Percentiles rank a stretch among this genome's conserved stretches.
Conservation (phyloP, 2,329 filamentous ascomycete genomes). For the Cladosporium sp. region DNA sequence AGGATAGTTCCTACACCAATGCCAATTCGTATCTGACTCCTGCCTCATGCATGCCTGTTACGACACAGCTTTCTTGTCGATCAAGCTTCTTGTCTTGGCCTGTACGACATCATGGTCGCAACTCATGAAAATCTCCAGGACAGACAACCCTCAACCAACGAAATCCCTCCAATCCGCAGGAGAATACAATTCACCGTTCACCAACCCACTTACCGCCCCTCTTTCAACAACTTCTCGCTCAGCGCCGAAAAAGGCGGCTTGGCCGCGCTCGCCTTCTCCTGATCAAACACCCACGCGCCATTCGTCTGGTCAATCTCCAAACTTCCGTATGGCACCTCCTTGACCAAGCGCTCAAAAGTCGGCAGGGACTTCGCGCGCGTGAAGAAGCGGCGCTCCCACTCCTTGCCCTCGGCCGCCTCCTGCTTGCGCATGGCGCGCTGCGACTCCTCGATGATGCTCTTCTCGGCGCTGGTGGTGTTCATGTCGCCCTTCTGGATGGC, state of each 20-base stretch:
- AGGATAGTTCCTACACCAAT: no score
- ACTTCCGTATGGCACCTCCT: constrained; percentile 34
- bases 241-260: constrained; percentile 25
- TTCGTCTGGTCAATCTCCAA: constrained; percentile 60
- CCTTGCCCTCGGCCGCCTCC: constrained; percentile 66
- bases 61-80: no score
- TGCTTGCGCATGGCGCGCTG: constrained; percentile 71
- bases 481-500: constrained; percentile 79
- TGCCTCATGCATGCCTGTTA: no score
- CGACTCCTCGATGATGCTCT: constrained; percentile 81
- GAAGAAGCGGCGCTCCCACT: constrained; percentile 86
- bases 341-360: constrained; percentile 44
- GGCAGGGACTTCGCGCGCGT: constrained; percentile 35
- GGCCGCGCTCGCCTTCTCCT: constrained; percentile 40
- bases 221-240: constrained; percentile 19
- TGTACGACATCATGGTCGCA: not conserved
- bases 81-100: no score
- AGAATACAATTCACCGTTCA: not conserved
- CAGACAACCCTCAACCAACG: not conserved
- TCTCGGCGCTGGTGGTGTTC: constrained; percentile 70
- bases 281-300: constrained; percentile 64
- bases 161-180: no score
- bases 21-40: no score
- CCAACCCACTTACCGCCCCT: constrained; percentile 13
- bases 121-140: not conserved